Percentiles rank a stretch among this genome's conserved stretches.
Evolutionary conservation across 2,329 filamentous ascomycete species (phyloP).

Genomic region (Beauveria pseudobassiana): DNA sequence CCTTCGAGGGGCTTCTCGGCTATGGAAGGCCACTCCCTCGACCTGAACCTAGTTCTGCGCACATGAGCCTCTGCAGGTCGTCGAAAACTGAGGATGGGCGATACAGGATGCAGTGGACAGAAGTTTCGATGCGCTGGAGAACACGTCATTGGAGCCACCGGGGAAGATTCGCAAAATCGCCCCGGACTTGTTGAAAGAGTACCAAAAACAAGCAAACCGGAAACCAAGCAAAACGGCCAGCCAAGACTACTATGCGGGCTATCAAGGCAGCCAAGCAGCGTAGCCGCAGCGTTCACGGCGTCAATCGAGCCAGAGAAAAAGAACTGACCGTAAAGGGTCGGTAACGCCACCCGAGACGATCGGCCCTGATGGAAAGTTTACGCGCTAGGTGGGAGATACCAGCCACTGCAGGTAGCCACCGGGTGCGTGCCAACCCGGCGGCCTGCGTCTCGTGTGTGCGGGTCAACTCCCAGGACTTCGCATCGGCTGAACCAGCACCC

Average conservation of each 20-base stretch:
- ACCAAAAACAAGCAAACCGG: not conserved
- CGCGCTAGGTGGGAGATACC: too few relatives aligned
- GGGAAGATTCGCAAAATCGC: not conserved
- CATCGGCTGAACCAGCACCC: too few relatives aligned
- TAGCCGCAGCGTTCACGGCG: not conserved
- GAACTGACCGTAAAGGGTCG: too few relatives aligned
- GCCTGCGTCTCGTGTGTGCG: too few relatives aligned
- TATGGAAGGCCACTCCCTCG: not conserved
- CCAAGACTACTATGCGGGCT: not conserved
- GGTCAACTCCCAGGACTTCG: too few relatives aligned
- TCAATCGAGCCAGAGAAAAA: too few relatives aligned
- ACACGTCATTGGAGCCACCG: too few relatives aligned
- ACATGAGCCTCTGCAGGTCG: not conserved
- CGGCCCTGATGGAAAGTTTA: too few relatives aligned
- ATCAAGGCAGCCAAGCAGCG: not conserved
- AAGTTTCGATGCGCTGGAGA: not conserved
- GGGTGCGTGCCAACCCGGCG: too few relatives aligned
- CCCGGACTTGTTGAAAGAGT: not conserved
- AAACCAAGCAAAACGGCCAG: not conserved
- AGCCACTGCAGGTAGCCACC: too few relatives aligned
- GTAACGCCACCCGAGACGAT: too few relatives aligned
- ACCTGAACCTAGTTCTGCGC: not conserved
- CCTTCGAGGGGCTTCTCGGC: not conserved
- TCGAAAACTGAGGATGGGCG: not conserved
- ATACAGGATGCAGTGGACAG: not conserved